Evolutionary conservation across 2,329 filamentous ascomycete species (phyloP).

Genomic region (Trichoderma arundinaceum): DNA sequence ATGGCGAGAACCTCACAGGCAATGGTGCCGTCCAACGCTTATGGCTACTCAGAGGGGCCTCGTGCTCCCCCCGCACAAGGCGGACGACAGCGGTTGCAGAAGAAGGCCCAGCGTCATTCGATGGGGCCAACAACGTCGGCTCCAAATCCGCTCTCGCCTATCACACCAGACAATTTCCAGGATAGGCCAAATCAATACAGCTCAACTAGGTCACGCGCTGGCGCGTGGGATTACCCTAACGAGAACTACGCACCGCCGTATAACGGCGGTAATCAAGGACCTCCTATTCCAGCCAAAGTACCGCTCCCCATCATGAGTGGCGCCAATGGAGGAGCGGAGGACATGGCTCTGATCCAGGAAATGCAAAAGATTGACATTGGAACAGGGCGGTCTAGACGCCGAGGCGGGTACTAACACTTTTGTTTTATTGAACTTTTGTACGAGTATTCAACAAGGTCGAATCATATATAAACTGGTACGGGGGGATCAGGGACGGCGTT

Average conservation of each 20-base stretch:
- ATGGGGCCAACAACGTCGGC: slow-evolving; percentile 46
- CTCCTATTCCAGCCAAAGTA: slow-evolving; percentile 74
- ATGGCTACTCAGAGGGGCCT: slow-evolving; percentile 42
- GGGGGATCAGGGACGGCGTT: slow-evolving; percentile 15
- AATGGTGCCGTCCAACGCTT: slow-evolving; percentile 43
- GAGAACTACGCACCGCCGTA: slow-evolving; percentile 57
- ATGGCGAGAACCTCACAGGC: slow-evolving; percentile 55
- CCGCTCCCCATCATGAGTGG: slow-evolving; percentile 60
- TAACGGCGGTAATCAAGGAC: slow-evolving; percentile 47
- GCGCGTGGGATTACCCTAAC: slow-evolving; percentile 59
- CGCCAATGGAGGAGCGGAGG: slow-evolving; percentile 50
- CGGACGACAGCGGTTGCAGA: slow-evolving; percentile 67
- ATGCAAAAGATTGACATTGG: slow-evolving; percentile 72
- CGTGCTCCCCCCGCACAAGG: slow-evolving; percentile 44
- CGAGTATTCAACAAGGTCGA: slow-evolving; percentile 31
- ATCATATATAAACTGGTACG: slow-evolving; percentile 19
- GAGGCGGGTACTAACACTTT: slow-evolving; percentile 49
- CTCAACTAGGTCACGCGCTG: slow-evolving; percentile 49
- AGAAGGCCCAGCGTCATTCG: slow-evolving; percentile 59
- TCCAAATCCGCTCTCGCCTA: slow-evolving; percentile 59
- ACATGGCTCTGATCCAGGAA: slow-evolving; percentile 71
- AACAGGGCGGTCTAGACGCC: slow-evolving; percentile 61
- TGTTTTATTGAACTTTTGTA: slow-evolving; percentile 11
- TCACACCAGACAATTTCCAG: slow-evolving; percentile 58
- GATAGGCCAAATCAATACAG: slow-evolving; percentile 49